phyloP scores from a whole-genome alignment of 352 stramenopile genomes.

The Achlya hypogyna region DNA sequence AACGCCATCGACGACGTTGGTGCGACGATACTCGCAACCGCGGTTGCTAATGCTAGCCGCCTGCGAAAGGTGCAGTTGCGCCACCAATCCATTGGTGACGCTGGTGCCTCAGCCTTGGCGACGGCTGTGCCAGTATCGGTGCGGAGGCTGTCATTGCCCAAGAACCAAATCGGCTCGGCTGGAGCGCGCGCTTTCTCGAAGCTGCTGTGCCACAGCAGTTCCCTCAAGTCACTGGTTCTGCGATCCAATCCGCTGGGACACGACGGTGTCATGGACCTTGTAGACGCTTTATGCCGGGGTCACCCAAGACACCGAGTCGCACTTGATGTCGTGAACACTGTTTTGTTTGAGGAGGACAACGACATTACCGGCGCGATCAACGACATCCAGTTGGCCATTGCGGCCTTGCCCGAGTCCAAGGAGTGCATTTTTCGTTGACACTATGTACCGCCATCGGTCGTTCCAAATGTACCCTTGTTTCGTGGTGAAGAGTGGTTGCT shows the following conservation, averaged over 20 bases:
- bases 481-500: too few relatives aligned
- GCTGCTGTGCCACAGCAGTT: too few relatives aligned
- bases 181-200: too few relatives aligned
- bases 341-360: too few relatives aligned
- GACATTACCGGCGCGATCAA: too few relatives aligned
- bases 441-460: too few relatives aligned
- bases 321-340: background rate
- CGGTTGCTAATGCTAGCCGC: background rate
- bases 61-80: background rate
- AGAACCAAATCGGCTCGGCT: background rate
- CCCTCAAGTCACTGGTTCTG: too few relatives aligned
- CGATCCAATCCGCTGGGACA: background rate
- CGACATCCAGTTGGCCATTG: too few relatives aligned
- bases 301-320: background rate
- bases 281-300: too few relatives aligned
- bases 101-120: background rate
- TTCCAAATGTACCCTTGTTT: too few relatives aligned
- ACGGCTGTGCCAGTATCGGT: background rate
- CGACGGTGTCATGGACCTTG: background rate
- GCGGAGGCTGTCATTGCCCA: background rate
- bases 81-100: background rate
- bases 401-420: too few relatives aligned
- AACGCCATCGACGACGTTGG: background rate
- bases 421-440: too few relatives aligned
- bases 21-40: background rate